Conservation (phyloP, 139 green algal genomes). For the Micromonas pusilla region DNA sequence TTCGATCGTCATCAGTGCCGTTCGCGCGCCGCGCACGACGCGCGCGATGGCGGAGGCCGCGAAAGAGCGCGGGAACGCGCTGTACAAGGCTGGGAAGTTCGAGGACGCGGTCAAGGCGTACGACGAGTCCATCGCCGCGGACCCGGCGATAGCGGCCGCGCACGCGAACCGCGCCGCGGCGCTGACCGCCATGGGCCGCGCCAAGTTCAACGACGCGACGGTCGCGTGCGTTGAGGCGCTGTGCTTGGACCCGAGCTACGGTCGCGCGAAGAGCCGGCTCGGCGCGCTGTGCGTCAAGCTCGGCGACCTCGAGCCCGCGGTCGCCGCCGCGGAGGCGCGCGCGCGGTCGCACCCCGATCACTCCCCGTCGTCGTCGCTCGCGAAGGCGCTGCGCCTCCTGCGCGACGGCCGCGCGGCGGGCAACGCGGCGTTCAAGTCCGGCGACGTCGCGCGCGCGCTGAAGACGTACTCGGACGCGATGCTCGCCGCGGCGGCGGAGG, state of each 20-base stretch:
- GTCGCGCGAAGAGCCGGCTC: neutral
- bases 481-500: constrained; percentile 1
- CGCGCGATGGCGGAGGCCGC: neutral
- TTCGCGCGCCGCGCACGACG: no score
- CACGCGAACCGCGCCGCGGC: neutral
- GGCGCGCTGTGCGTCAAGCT: neutral
- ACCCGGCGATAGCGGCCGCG: neutral
- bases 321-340: neutral
- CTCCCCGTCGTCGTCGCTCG: neutral
- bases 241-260: neutral
- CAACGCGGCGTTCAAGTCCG: constrained; percentile 15
- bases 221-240: neutral
- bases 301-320: neutral
- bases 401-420: neutral
- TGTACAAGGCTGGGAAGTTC: neutral
- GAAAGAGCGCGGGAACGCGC: neutral
- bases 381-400: neutral
- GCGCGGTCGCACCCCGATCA: neutral
- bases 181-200: neutral
- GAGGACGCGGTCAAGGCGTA: neutral
- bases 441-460: constrained; percentile 2
- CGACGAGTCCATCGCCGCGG: neutral
- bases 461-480: constrained; percentile 4
- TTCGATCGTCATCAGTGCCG: no score
- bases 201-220: neutral